Evolutionary conservation across 164 flowering plant genomes (phyloP).

Genomic region (Nymphaea colorata): DNA sequence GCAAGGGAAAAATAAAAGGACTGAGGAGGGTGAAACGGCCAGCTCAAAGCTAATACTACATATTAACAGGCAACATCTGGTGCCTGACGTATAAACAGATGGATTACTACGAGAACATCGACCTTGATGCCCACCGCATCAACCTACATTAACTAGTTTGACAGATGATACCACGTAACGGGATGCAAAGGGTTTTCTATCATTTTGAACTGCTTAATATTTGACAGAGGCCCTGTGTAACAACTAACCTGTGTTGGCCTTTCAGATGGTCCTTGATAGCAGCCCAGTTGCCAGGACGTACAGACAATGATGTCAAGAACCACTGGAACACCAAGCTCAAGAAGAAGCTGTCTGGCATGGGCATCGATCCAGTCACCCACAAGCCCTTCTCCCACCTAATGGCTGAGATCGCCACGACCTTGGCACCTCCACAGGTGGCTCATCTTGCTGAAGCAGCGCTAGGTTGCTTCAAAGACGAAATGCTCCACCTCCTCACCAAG

Average conservation of each 20-base stretch:
- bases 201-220: background rate
- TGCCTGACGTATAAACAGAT: no score
- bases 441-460: conserved; percentile 94
- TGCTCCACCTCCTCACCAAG: conserved; percentile 93
- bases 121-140: no score
- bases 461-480: conserved; percentile 96
- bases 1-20: no score
- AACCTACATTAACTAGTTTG: no score
- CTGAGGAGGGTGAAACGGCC: no score
- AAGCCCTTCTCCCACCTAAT: conserved; percentile 96
- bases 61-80: no score
- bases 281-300: conserved; percentile 83
- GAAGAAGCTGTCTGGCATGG: conserved; percentile 95
- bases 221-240: background rate
- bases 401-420: conserved; percentile 94
- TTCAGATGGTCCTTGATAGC: conserved; percentile 91
- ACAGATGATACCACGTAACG: background rate
- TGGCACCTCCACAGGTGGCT: conserved; percentile 89
- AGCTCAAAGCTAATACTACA: no score
- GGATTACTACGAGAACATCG: no score
- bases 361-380: conserved; percentile 96
- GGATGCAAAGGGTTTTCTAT: background rate
- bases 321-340: conserved; percentile 98
- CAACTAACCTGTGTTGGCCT: background rate
- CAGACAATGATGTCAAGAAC: conserved; percentile 94